Conservation (phyloP, 164 flowering plant genomes). For the Euptelea pleiosperma region DNA sequence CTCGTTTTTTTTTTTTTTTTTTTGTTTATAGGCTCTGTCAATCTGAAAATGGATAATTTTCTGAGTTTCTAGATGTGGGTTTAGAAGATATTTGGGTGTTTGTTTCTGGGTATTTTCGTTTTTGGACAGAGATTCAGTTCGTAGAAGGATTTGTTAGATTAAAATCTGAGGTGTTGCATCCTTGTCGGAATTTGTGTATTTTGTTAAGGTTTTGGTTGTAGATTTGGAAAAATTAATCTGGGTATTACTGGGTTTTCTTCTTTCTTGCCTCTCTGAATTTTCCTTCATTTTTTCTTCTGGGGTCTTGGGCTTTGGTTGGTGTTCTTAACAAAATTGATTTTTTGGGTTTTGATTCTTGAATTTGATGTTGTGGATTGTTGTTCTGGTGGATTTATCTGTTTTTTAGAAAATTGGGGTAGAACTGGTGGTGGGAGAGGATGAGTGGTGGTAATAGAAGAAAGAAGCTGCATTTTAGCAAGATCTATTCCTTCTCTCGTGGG, state of each 20-base stretch:
- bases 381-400: constrained; percentile 5
- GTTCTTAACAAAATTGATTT: background rate
- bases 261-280: background rate
- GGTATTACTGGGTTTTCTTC: background rate
- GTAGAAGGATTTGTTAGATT: too few species aligned
- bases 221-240: background rate
- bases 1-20: background rate
- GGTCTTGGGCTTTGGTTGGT: background rate
- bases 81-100: background rate
- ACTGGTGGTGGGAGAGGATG: constrained; percentile 20
- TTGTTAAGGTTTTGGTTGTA: background rate
- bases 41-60: background rate
- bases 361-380: background rate
- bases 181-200: background rate
- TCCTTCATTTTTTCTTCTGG: background rate
- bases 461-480: constrained; percentile 46
- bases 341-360: background rate
- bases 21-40: constrained; percentile 5
- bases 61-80: constrained; percentile 6
- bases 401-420: constrained; percentile 1
- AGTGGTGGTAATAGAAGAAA: constrained; percentile 31
- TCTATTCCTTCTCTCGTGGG: constrained; percentile 45
- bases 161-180: too few species aligned
- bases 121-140: background rate
- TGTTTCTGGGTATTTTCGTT: background rate